Evolutionary conservation across 768 basidiomycete species (phyloP).

Genomic region (Sporobolomyces phaffii): DNA sequence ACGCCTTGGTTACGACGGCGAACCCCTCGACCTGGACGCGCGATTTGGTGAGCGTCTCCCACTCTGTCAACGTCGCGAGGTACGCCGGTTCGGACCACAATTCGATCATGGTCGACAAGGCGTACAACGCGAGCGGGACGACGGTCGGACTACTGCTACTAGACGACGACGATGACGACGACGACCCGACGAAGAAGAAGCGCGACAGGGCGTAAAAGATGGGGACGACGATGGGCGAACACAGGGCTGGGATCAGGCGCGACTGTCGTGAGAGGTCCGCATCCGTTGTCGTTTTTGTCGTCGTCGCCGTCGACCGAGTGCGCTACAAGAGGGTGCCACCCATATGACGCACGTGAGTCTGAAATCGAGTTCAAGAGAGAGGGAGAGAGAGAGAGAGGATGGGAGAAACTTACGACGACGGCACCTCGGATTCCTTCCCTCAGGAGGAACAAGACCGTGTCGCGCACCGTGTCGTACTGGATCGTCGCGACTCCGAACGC

Average conservation of each 20-base stretch:
- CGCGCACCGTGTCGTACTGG: constrained; percentile 85
- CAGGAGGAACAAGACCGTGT: constrained; percentile 82
- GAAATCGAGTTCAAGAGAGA: too few relatives aligned
- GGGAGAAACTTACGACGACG: constrained; percentile 57
- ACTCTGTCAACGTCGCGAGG: constrained; percentile 58
- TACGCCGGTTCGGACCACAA: constrained; percentile 77
- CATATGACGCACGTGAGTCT: too few relatives aligned
- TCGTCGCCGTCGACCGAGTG: constrained; percentile 5
- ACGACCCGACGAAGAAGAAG: constrained; percentile 37
- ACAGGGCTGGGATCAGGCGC: constrained; percentile 49
- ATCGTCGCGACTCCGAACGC: constrained; percentile 84
- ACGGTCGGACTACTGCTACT: neutral
- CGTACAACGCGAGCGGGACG: constrained; percentile 57
- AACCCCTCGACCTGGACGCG: constrained; percentile 68
- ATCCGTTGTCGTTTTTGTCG: neutral
- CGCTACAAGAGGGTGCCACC: neutral
- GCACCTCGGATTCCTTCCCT: constrained; percentile 89
- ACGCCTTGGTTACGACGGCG: constrained; percentile 67
- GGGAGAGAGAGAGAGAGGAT: neutral
- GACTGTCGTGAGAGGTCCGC: constrained; percentile 10
- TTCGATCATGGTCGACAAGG: constrained; percentile 67
- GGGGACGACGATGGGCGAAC: constrained; percentile 58
- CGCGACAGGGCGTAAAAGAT: constrained; percentile 52
- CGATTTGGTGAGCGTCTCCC: constrained; percentile 60
- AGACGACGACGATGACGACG: neutral